Percentiles rank a stretch among this genome's conserved stretches.
These are phyloP conservation scores for Ascochyta clinopodiicola DNA, from an alignment of 2,329 filamentous ascomycete genomes.

Conservation along the genomic window DNA sequence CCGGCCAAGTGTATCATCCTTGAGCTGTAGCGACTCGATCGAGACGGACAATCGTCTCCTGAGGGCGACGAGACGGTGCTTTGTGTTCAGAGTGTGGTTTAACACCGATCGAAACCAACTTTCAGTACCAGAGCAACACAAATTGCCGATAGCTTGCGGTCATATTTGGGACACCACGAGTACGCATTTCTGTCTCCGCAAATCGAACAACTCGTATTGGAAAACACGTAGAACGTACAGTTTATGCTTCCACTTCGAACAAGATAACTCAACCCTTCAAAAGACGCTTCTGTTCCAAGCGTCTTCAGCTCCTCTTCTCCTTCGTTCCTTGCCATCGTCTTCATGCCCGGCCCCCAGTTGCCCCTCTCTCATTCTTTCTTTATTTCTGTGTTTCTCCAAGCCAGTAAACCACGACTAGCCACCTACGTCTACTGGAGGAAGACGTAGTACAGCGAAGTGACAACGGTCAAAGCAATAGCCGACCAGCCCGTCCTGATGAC, in stretches of 20 bases:
- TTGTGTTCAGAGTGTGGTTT: neutral
- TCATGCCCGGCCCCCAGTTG: neutral
- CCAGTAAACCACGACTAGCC: neutral
- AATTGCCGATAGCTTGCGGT: neutral
- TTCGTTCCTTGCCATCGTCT: too few relatives aligned
- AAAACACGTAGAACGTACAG: conserved; percentile 19
- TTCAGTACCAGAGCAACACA: neutral
- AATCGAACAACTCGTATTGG: conserved; percentile 15
- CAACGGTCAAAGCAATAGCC: conserved; percentile 63
- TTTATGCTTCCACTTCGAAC: conserved; percentile 4
- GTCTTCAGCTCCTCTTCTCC: neutral
- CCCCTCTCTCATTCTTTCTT: neutral
- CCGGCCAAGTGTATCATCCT: neutral
- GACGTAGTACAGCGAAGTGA: conserved; percentile 43
- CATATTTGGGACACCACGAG: neutral
- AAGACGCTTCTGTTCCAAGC: neutral
- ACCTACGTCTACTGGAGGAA: conserved; percentile 27
- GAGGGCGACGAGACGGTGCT: neutral
- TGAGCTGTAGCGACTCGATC: neutral
- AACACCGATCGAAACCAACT: neutral
- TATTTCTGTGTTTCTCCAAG: conserved; percentile 10
- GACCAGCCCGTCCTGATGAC: conserved; percentile 71
- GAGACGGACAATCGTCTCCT: too few relatives aligned
- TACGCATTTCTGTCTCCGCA: neutral
- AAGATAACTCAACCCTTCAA: neutral